phyloP scores from a whole-genome alignment of 2,329 filamentous ascomycete genomes.

The Monilinia fructicola region DNA sequence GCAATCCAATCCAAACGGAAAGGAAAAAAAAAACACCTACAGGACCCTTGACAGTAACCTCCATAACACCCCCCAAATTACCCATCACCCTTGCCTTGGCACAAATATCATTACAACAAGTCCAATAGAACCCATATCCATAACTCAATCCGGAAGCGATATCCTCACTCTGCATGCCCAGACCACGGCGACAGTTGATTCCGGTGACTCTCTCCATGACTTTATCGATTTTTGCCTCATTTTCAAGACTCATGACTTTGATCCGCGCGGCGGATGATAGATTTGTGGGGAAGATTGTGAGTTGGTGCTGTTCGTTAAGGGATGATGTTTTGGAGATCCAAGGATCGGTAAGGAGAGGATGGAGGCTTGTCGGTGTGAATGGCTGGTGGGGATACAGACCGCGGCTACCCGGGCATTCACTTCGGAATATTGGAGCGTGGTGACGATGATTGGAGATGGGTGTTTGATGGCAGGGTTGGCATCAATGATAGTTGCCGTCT shows the following conservation, averaged over 20 bases:
- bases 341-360: background rate
- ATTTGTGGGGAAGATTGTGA: background rate
- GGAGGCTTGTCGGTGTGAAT: background rate
- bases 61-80: background rate
- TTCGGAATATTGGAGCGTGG: background rate
- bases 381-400: background rate
- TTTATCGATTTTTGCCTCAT: background rate
- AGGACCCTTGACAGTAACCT: background rate
- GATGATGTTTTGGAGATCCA: background rate
- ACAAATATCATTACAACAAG: background rate
- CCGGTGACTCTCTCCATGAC: background rate
- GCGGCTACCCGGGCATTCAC: background rate
- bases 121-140: conserved; percentile 15
- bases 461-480: background rate
- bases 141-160: background rate
- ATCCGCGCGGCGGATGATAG: background rate
- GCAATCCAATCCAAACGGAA: background rate
- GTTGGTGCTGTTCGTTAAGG: background rate
- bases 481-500: background rate
- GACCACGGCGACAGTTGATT: background rate
- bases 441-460: no score
- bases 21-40: background rate
- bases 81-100: background rate
- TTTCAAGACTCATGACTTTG: background rate
- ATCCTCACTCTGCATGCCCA: background rate